Percentiles rank a stretch among this genome's conserved stretches.
Evolutionary conservation across 2,329 filamentous ascomycete species (phyloP).

Genomic region (Grosmannia huntii): DNA sequence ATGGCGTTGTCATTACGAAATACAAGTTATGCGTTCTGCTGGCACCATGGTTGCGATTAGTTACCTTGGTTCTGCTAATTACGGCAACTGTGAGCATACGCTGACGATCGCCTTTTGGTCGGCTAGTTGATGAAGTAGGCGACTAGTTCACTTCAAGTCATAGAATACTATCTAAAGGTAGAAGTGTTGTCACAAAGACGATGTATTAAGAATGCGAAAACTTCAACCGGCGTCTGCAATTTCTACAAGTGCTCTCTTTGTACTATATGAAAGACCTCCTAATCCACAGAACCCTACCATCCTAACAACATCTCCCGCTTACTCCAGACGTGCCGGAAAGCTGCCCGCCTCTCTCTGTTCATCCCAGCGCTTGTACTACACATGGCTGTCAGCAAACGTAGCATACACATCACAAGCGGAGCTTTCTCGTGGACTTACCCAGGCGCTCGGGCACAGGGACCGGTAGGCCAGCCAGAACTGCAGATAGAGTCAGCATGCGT

Average conservation of each 20-base stretch:
- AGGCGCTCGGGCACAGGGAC: slow-evolving; percentile 91
- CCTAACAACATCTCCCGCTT: slow-evolving; percentile 13
- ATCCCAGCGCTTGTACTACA: slow-evolving; percentile 76
- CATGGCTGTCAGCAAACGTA: background rate
- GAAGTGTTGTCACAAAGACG: background rate
- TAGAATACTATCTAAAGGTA: background rate
- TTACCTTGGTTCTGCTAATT: no score
- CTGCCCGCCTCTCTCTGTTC: slow-evolving; percentile 73
- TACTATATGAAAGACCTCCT: background rate
- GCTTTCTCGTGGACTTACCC: slow-evolving; percentile 22
- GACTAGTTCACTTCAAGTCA: background rate
- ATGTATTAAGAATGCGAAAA: background rate
- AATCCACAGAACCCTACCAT: background rate
- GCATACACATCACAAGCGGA: background rate
- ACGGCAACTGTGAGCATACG: no score
- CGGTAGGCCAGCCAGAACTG: slow-evolving; percentile 96
- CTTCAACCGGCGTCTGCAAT: background rate
- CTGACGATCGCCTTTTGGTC: background rate
- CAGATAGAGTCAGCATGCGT: slow-evolving; percentile 16
- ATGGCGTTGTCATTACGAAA: no score
- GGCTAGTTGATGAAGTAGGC: background rate
- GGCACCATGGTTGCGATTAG: no score
- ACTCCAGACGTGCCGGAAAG: slow-evolving; percentile 56
- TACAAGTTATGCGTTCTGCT: no score
- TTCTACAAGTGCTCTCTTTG: slow-evolving; percentile 5